Conservation (phyloP, 2,329 filamentous ascomycete genomes). For the Iodosphaeria phyllophila region DNA sequence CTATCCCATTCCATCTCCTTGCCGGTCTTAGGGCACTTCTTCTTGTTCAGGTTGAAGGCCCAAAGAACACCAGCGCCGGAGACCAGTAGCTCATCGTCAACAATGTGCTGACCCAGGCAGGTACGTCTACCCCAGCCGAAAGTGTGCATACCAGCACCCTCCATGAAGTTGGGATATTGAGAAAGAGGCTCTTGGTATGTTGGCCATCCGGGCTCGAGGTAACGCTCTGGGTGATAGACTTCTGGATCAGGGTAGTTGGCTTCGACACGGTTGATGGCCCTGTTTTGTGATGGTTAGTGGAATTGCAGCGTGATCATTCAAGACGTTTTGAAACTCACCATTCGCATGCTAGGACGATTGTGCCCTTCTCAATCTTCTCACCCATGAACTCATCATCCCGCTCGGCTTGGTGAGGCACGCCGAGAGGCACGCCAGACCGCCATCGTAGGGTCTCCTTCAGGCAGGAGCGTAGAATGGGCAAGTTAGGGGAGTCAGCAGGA, state of each 20-base stretch:
- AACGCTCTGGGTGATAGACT: constrained; percentile 41
- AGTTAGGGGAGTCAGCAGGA: constrained; percentile 25
- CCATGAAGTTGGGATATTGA: constrained; percentile 41
- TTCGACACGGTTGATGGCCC: constrained; percentile 38
- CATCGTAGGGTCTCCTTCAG: constrained; percentile 40
- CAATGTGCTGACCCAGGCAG: constrained; percentile 43
- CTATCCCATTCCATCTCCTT: constrained; percentile 23
- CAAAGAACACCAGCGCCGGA: constrained; percentile 27
- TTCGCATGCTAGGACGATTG: constrained; percentile 29
- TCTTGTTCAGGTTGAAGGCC: constrained; percentile 25
- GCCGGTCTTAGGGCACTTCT: constrained; percentile 22
- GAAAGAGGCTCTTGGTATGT: constrained; percentile 47
- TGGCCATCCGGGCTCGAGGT: constrained; percentile 41
- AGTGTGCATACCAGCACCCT: constrained; percentile 37
- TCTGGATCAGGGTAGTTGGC: constrained; percentile 44
- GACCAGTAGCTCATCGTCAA: constrained; percentile 38
- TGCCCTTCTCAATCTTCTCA: constrained; percentile 27
- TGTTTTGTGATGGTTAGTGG: constrained; percentile 7
- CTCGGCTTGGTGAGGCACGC: constrained; percentile 30
- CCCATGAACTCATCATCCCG: constrained; percentile 25
- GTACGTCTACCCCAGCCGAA: constrained; percentile 46
- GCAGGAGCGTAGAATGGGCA: constrained; percentile 34
- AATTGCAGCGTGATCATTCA: background rate
- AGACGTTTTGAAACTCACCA: constrained; percentile 16
- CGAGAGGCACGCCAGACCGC: constrained; percentile 34